These are phyloP conservation scores for Sporobolomyces roseus DNA, from an alignment of 768 basidiomycete species.

Conservation along the genomic window DNA sequence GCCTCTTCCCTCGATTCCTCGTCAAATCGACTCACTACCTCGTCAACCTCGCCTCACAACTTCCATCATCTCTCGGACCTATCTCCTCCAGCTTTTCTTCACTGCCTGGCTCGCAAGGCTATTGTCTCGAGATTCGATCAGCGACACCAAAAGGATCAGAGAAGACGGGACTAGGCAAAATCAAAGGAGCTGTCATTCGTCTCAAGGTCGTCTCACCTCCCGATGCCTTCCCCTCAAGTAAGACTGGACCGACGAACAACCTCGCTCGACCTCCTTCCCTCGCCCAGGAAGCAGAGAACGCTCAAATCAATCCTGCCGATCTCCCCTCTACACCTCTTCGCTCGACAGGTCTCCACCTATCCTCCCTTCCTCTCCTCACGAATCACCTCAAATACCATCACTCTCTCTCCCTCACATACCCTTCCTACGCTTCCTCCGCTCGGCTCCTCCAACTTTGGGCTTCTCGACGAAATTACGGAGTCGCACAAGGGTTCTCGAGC, in stretches of 20 bases:
- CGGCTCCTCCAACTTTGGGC: conserved; percentile 85
- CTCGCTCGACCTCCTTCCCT: conserved; percentile 58
- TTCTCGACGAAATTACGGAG: conserved; percentile 63
- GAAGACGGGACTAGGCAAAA: conserved; percentile 56
- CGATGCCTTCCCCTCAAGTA: conserved; percentile 55
- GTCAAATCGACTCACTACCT: conserved; percentile 89
- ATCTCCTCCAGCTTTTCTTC: conserved; percentile 55
- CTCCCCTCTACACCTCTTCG: conserved; percentile 68
- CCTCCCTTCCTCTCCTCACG: conserved; percentile 50
- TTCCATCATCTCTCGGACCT: conserved; percentile 29
- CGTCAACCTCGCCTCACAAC: conserved; percentile 65
- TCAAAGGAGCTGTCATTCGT: conserved; percentile 64
- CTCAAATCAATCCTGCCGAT: conserved; percentile 29
- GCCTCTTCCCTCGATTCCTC: conserved; percentile 80
- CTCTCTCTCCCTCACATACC: conserved; percentile 54
- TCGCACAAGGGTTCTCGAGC: conserved; percentile 44
- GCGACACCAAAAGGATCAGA: conserved; percentile 28
- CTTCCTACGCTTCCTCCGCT: conserved; percentile 69
- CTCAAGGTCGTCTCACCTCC: conserved; percentile 66
- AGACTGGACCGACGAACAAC: conserved; percentile 67
- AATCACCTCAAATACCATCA: conserved; percentile 59
- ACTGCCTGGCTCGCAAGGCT: conserved; percentile 60
- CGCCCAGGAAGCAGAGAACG: conserved; percentile 24
- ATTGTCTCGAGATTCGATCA: conserved; percentile 59
- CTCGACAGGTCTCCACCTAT: conserved; percentile 62